phyloP scores from a whole-genome alignment of 2,329 filamentous ascomycete species.

The Xylariaceae sp. region DNA sequence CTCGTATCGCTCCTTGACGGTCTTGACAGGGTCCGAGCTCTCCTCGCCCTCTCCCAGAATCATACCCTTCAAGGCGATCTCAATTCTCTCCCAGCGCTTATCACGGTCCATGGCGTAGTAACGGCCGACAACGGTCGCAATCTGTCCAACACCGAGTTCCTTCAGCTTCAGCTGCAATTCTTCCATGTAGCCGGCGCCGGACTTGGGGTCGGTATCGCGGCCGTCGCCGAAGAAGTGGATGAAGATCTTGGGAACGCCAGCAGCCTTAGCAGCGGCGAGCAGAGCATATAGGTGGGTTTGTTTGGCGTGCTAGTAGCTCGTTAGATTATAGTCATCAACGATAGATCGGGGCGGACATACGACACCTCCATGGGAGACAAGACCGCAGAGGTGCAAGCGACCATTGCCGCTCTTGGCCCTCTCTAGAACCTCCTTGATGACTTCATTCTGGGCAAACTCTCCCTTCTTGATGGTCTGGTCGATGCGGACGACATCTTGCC shows the following conservation, averaged over 20 bases:
- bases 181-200: conserved; percentile 80
- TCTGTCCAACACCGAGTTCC: conserved; percentile 79
- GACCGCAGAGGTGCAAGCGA: conserved; percentile 82
- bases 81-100: conserved; percentile 96
- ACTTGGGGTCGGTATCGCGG: conserved; percentile 96
- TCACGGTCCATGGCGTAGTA: conserved; percentile 99
- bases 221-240: conserved; percentile 99
- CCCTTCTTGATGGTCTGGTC: conserved; percentile 86
- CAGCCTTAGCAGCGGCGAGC: conserved; percentile 83
- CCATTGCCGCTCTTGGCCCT: conserved; percentile 83
- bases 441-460: conserved; percentile 69
- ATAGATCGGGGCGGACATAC: conserved; percentile 33
- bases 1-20: conserved; percentile 82
- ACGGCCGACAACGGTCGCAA: conserved; percentile 88
- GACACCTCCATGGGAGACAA: conserved; percentile 93
- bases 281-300: conserved; percentile 88
- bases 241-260: conserved; percentile 82
- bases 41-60: conserved; percentile 82
- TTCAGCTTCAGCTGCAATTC: conserved; percentile 73
- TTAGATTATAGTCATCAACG: conserved; percentile 11
- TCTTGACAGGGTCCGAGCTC: conserved; percentile 76
- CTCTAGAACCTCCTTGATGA: conserved; percentile 71
- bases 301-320: conserved; percentile 66
- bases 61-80: conserved; percentile 83
- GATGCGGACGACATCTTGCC: conserved; percentile 97